Percentiles rank a stretch among this genome's conserved stretches.
These are phyloP conservation scores for Macrocybe sp. DNA, from an alignment of 1,284 basidiomycete genomes.

Conservation along the genomic window DNA sequence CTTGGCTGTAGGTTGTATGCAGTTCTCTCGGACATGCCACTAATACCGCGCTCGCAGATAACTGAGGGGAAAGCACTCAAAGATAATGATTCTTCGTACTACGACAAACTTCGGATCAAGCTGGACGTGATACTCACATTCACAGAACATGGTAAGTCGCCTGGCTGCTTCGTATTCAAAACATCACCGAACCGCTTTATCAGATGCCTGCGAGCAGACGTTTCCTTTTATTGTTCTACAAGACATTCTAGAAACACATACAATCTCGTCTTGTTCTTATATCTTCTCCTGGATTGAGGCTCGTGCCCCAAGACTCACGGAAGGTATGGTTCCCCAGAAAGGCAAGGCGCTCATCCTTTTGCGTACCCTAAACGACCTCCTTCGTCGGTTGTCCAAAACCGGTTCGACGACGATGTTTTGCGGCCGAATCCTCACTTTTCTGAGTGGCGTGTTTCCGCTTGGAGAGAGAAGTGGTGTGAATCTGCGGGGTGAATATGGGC, in stretches of 20 bases:
- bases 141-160: constrained; percentile 60
- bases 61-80: constrained; percentile 56
- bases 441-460: constrained; percentile 82
- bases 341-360: constrained; percentile 84
- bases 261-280: constrained; percentile 74
- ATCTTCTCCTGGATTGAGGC: constrained; percentile 83
- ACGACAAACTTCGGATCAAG: constrained; percentile 50
- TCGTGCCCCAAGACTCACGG: constrained; percentile 60
- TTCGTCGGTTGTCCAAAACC: constrained; percentile 80
- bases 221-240: constrained; percentile 62
- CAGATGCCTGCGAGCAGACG: constrained; percentile 37
- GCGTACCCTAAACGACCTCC: constrained; percentile 81
- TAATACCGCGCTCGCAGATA: constrained; percentile 31
- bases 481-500: constrained; percentile 78
- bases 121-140: constrained; percentile 71
- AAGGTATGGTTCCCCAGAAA: constrained; percentile 75
- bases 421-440: constrained; percentile 82
- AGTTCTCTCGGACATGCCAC: background rate
- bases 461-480: constrained; percentile 91
- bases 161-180: background rate
- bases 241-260: constrained; percentile 77
- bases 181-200: background rate
- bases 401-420: constrained; percentile 81
- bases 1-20: constrained; percentile 51
- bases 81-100: constrained; percentile 48